Evolutionary conservation across 768 basidiomycete genomes (phyloP), one percentile per base, ranked within the genome.

Genomic region (Pholiota conissans): DNA sequence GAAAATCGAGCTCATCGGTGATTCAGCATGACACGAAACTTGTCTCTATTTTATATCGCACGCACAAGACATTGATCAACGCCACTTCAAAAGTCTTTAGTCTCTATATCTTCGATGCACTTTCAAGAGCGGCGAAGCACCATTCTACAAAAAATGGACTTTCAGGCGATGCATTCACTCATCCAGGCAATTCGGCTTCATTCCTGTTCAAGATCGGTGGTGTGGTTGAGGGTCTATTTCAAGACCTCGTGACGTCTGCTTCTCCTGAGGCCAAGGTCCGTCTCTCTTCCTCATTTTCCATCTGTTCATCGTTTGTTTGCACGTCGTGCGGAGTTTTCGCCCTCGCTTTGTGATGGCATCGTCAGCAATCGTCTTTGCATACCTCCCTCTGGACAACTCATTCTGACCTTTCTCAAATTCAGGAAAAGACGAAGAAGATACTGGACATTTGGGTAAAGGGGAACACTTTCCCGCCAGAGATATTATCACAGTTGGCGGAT

Each of bases 391-490:
- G n/a, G n/a, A n/a, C n/a, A n/a, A n/a, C n/a, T n/a, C n/a, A n/a
- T n/a, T n/a, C n/a, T n/a, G n/a, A n/a, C n/a, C n/a, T n/a, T 34
- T 37, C 28, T 35, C 28, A 39, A 22, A 27, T 20, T 62, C 67
- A 98, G 95, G 96, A 97, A 79, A 99, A 99, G 78, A 83, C 91
- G 46, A 89, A 90, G 80, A 98, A 98, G 75, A 87, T 99, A 68
- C 85, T 96, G 74, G 97, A 98, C 76, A 98, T 99, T 67, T 99
- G 96, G 96, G 83, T 81, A 67, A 96, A 95, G 73, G 84, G 86
- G 57, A 84, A 80, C 73, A 96, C 96, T 49, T 99, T 99, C 76
- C 89, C 94, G 57, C 70, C 86, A 66, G 70, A 81, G 65, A 84
- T 91, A 69, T 76, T 95, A 67, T 77, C 85, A 60, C 87, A 86